Evolutionary conservation across 257 asterid species (phyloP), one percentile per base, ranked within the genome.

Genomic region (Ballota nigra): DNA sequence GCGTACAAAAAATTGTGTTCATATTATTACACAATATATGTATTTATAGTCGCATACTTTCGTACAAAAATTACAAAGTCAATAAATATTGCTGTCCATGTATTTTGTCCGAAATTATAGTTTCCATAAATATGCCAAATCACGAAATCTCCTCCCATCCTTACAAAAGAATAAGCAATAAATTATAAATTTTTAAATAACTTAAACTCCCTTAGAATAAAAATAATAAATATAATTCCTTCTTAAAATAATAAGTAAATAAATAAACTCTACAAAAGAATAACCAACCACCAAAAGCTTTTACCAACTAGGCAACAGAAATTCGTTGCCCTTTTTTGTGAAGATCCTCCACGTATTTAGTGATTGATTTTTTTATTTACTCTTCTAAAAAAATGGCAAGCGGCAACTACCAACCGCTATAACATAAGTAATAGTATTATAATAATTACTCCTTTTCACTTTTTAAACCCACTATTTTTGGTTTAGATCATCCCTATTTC

Each of bases 341-440:
- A 38, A 65, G 72, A 69, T 52, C 59, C 43, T 68, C 84, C 79
- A 72, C 69, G 76, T 67, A 67, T 55, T 40, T 53, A 40, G 69
- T 47, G 49, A 15, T 10, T 24, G 0, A 68, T 43, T 31, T 15
- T 36, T 41, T 0, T 15, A 55, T 31, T 69, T 38, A 15, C 13
- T 4, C 49, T 33, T 68, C 22, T n/a, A 28, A 18, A 56, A 62
- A 55, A 23, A 8, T 7, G n/a, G 28, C 19, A 53, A 7, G 22
- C 22, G 43, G 62, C 76, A 77, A 70, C 78, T 60, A 67, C 74
- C 77, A 77, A 71, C 70, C 62, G 66, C 69, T 61, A 22, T 51
- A 22, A 62, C 31, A 47, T 7, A 34, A 6, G 40, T 13, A 38
- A 45, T 45, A 13, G 4, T 15, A n/a, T n/a, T 47, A 47, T n/a